Evolutionary conservation across 2,329 filamentous ascomycete genomes (phyloP), one percentile per base, ranked within the genome.

Genomic region (Colletotrichum siamense): DNA sequence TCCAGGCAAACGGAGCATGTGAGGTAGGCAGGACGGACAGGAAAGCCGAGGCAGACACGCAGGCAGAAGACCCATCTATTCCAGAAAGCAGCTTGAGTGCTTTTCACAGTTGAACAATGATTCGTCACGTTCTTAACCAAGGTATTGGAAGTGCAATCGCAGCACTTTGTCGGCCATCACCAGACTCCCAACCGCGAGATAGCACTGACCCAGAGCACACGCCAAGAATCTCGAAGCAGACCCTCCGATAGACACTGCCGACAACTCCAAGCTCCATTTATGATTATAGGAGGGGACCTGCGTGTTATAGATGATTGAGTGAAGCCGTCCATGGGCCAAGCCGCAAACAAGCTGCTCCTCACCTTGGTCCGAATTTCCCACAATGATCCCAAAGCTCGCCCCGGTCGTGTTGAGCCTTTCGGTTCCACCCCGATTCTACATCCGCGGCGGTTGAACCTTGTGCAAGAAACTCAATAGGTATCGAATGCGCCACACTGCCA

Each of bases 1-100:
- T 10, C 0, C 18, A n/a, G 16, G 18, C 16, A 44, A 18, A 44
- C 18, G 0, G 0, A 44, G 0, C 18, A 44, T 6, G 39, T 5
- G 39, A 44, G 18, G 0, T 6, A 16, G 36, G 16, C 18, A 44
- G 18, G 5, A 44, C 39, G 5, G 39, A 44, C 18, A 44, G 5
- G 0, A 44, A 44, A 44, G 39, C 0, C 3, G 18, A n/a, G 18
- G 5, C 39, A 10, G 39, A 44, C 39, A n/a, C 39, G 39, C 16
- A n/a, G 39, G 39, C 5, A 10, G 18, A 44, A 44, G 39, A 9
- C 5, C 39, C 2, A 10, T 6, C 9, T 0, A 10, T 44, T 44
- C 3, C 0, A 3, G 16, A 6, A n/a, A 44, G 5, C 39, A 44
- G 1, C 3, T 44, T 5, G 1, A n/a, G 18, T 5, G 39, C 18